Conservation (phyloP, 768 basidiomycete species). For the Leucocoprinus leucothites region DNA sequence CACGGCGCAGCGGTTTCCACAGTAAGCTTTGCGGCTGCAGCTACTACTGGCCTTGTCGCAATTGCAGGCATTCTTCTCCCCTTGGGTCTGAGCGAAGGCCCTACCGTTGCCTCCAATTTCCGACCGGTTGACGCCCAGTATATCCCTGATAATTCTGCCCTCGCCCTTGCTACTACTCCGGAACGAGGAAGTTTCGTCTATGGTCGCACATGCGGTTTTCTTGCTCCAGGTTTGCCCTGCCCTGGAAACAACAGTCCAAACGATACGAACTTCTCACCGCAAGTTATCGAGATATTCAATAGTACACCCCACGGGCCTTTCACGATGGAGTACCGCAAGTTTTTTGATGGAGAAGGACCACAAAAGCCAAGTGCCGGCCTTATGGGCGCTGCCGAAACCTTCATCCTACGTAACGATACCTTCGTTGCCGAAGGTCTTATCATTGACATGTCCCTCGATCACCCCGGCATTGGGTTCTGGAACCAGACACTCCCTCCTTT, state of each 20-base stretch:
- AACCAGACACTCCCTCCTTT: constrained; percentile 3
- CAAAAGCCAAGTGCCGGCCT: constrained; percentile 11
- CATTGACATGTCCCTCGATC: constrained; percentile 17
- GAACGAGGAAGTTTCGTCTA: constrained; percentile 10
- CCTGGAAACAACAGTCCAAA: constrained; percentile 18
- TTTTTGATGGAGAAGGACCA: constrained; percentile 14
- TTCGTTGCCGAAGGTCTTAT: constrained; percentile 18
- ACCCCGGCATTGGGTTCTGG: constrained; percentile 14
- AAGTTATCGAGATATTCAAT: constrained; percentile 16
- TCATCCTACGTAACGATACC: constrained; percentile 19
- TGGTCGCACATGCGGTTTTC: constrained; percentile 18
- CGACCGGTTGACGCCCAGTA: constrained; percentile 9
- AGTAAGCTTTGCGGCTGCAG: too few species aligned
- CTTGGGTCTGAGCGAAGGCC: constrained; percentile 19
- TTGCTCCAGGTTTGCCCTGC: constrained; percentile 11
- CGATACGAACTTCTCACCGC: constrained; percentile 15
- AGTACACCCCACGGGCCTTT: constrained; percentile 20
- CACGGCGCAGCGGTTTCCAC: constrained; percentile 6
- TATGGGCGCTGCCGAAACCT: constrained; percentile 13
- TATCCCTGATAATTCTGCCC: constrained; percentile 17
- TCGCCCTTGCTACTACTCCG: constrained; percentile 19
- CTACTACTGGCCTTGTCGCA: constrained; percentile 12
- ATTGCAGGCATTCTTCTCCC: constrained; percentile 20
- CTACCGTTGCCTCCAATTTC: constrained; percentile 1
- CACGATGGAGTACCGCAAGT: constrained; percentile 19